Base-by-base conservation (phyloP, 345 rosid species). In the Pugionium dolabratum region DNA sequence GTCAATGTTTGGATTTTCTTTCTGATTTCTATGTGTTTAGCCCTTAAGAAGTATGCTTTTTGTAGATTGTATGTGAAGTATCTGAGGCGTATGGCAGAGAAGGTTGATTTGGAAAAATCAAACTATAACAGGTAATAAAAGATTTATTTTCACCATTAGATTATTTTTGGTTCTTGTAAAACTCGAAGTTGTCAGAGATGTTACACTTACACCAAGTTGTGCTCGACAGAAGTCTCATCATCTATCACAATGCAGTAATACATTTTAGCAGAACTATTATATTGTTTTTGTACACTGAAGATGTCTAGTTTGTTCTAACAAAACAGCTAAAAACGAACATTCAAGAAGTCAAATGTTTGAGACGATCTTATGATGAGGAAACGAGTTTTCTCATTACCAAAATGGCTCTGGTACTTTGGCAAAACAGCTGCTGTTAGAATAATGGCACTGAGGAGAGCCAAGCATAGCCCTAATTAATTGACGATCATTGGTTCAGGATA, bases 21-120 rank as follows among this genome's bases (percentile, higher is more conserved):
- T 34, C 4, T 54, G 39, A 4, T 18, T 7, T 33, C 7, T 18
- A 0, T 66, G 28, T 60, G 63, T 31, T 53, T 74, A 57, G 9
- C 42, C 6, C 32, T 64, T 34, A 56, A 35, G 46, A 51, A 44
- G 61, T 26, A 30, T 46, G 32, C 2, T 9, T 18, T 28, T 64
- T 28, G 10, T 81, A 86, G 97, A 68, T 69, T 93, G 77, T 93
- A 93, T 81, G 73, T 89, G 67, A 89, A 81, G 52, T 85, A 93
- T 73, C 45, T 85, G 78, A 81, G 95, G 71, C 86, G 75, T 76
- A 7, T 89, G 66, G 82, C 96, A 1, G 93, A 87, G 85, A 92
- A 83, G 80, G 87, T 96, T 66, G 97, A 93, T 76, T 54, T 93
- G 46, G 97, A 6, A 96, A 93, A 79, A 89, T 89, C 81, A 89